Base-by-base conservation (phyloP, 306 rosid genomes). In the Dryas alaskensis region DNA sequence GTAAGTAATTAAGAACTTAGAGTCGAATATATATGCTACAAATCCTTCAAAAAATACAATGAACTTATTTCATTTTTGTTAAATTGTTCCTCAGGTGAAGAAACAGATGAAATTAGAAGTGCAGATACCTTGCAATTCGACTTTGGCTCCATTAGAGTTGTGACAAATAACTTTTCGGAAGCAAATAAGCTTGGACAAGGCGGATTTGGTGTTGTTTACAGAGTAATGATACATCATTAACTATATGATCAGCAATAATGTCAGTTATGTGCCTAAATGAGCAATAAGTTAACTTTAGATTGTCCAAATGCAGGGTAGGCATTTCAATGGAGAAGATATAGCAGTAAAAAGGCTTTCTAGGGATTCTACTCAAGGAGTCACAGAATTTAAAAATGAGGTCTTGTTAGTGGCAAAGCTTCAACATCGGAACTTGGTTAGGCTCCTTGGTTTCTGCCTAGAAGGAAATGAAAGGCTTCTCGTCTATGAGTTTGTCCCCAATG, bases 381-480 rank as follows among this genome's bases (percentile, higher is more conserved):
- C 37, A 42, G 74, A 70, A 54, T 70, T 70, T 7, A 70, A 70
- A 7, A 70, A 70, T 54, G 74, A 70, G 74, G 74, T 70, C 8
- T 3, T 40, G 42, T n/a, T 70, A 42, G 74, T 70, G 27, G 74
- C 74, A 4, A 70, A 44, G 14, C 74, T 70, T 40, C 74, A 70
- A 44, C 74, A 70, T 1, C 62, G 74, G n/a, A 70, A 70, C 40
- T 53, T 53, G 22, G 74, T 70, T 53, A 70, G 46, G 51, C 74
- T 70, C 74, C 63, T 70, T 17, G 74, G 74, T 39, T 70, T 70
- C 51, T 39, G 63, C 13, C 11, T 69, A 6, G 74, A 69, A 69
- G 74, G 74, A 69, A 69, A 69, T 10, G 74, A 69, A 10, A 53
- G 63, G 45, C 74, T 70, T 70, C 74, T 70, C 54, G 62, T 70